Percentiles rank a stretch among this genome's conserved stretches.
Evolutionary conservation across 2,329 filamentous ascomycete genomes (phyloP).

Genomic region (Colletotrichum lentis): DNA sequence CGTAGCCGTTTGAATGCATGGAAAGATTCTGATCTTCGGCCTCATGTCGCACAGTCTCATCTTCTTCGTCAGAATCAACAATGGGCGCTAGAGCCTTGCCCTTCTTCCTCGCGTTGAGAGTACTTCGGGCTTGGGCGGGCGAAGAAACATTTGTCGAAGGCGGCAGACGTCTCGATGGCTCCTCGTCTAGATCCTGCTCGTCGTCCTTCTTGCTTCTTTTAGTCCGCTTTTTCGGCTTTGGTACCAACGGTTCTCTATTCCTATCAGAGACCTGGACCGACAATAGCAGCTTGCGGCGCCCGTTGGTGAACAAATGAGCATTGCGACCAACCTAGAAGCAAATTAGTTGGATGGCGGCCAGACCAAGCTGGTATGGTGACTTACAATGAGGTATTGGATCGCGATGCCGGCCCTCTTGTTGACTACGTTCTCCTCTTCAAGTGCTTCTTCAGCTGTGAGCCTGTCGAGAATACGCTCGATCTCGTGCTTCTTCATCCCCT

Average conservation of each 20-base stretch:
- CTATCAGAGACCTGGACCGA: conserved; percentile 51
- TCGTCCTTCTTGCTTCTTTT: conserved; percentile 49
- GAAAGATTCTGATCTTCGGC: conserved; percentile 52
- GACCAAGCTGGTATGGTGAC: conserved; percentile 43
- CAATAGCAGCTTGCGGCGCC: conserved; percentile 57
- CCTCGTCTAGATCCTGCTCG: conserved; percentile 42
- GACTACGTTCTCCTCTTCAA: conserved; percentile 74
- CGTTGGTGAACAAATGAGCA: conserved; percentile 54
- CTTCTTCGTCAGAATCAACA: conserved; percentile 37
- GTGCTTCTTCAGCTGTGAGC: conserved; percentile 75
- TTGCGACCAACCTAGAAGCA: conserved; percentile 50
- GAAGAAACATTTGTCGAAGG: conserved; percentile 63
- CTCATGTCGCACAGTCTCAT: conserved; percentile 40
- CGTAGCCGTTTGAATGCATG: conserved; percentile 55
- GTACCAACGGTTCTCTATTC: conserved; percentile 42
- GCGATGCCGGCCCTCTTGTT: conserved; percentile 72
- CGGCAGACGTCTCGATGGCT: conserved; percentile 40
- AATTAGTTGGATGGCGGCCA: conserved; percentile 3
- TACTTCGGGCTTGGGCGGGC: conserved; percentile 45
- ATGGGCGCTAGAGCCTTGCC: conserved; percentile 41
- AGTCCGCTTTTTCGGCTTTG: conserved; percentile 47
- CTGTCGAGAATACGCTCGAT: conserved; percentile 84
- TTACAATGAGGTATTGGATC: conserved; percentile 75
- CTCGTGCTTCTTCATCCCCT: conserved; percentile 75
- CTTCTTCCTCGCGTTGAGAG: conserved; percentile 47